Conservation (phyloP, 257 asterid species). For the Forsythia viridissima region DNA sequence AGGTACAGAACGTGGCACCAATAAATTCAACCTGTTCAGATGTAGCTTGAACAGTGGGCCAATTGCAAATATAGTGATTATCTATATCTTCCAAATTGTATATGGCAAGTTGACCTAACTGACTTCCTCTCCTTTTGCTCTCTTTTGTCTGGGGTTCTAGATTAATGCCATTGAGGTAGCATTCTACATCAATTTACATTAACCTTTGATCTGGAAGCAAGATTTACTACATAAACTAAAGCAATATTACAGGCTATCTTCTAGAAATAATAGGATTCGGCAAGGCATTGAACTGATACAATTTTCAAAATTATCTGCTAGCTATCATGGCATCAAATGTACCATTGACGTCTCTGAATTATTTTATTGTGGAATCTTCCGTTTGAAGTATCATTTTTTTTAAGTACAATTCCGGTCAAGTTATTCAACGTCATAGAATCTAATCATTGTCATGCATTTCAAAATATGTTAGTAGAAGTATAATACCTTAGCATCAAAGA, state of each 20-base stretch:
- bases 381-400: background rate
- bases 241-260: background rate
- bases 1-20: background rate
- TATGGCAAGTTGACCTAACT: background rate
- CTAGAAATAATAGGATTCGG: background rate
- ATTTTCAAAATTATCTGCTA: background rate
- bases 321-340: background rate
- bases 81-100: background rate
- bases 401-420: background rate
- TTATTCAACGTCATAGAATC: background rate
- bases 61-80: background rate
- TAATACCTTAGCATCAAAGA: conserved; percentile 69
- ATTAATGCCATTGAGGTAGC: background rate
- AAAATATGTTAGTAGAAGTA: background rate
- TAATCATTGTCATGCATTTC: background rate
- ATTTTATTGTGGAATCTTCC: background rate
- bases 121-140: background rate
- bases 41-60: background rate
- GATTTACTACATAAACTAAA: background rate
- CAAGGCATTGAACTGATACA: background rate
- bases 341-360: background rate
- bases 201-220: background rate
- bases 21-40: background rate
- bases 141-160: background rate
- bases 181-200: background rate